Evolutionary conservation across 164 flowering plant species (phyloP), one percentile per base, ranked within the genome.

Genomic region (Vitis rupestris): DNA sequence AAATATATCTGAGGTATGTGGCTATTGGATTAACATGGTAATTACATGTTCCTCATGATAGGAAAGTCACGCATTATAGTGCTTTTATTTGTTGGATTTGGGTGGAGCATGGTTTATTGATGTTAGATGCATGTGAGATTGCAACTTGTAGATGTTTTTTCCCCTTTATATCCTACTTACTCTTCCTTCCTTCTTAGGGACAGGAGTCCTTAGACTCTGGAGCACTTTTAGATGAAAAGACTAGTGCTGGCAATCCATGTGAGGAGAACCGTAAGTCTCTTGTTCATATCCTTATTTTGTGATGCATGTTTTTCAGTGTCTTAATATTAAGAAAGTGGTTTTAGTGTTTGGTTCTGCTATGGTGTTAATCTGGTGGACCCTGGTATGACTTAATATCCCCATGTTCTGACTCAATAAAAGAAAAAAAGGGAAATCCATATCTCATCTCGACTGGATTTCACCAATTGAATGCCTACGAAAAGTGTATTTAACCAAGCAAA

Each of bases 261-360:
- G 72, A 77, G 9, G 51, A 66, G 56, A 77, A 65, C 19, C 66
- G 80, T 80, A 60, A 71, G 83, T 80, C 17, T 65, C 37, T 49
- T 23, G 30, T 19, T 14, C 14, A 17, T 60, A 50, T 15, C 14
- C 59, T 37, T 30, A 27, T 31, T 31, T 66, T 19, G 8, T 9
- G 12, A 8, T 29, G 49, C 49, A 52, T 55, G 50, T 23, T 23
- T 23, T 23, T 23, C 27, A 23, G 27, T 23, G 27, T 29, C 37
- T 8, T 37, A 37, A 37, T 37, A 37, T 37, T 37, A 37, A 37
- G 8, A 37, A 37, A 37, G 44, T 37, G 7, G 44, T 6, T 37
- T 3, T 37, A 0, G 44, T 37, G 44, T 37, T 0, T 37, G 44
- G 44, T 37, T 37, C 44, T 37, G 8, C 44, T 37, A 37, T 37